Evolutionary conservation across 2,329 filamentous ascomycete genomes (phyloP), one percentile per base, ranked within the genome.

Genomic region (Lachnellula willkommii): DNA sequence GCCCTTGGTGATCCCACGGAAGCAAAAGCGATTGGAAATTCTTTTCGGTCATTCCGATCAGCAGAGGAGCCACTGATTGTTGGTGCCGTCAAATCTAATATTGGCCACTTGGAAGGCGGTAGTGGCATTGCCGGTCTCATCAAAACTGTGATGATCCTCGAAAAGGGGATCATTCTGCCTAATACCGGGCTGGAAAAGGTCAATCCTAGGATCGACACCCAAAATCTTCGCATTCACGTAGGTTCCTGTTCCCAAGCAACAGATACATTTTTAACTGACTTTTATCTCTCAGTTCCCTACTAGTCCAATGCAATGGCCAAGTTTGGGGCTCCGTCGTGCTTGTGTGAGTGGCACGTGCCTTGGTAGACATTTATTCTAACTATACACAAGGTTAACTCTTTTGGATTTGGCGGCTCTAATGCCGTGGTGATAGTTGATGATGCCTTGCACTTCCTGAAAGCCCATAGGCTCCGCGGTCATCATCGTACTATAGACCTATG

Each of bases 211-310:
- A 70, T 73, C 17, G 36, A 43, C 11, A 35, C n/a, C 24, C 40
- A 63, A 56, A 7, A 47, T 66, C 2, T 59, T 66, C 4, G 64
- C 67, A n/a, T 72, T 66, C 68, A 71, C 66, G 6, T 50, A 71
- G 14, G 46, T 54, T 12, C 9, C 28, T 32, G 3, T 32, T 11
- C 28, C 28, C 28, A 40, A 4, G 40, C 42, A 3, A 12, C 36
- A 26, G 39, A n/a, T 24, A 20, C 9, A 28, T n/a, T 5, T 15
- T 28, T 52, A 8, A 11, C 12, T 35, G 20, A 47, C 60, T 11
- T 12, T 42, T 24, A 3, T 12, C 2, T 5, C 47, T n/a, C 14
- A 59, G 54, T 52, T 62, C 39, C 58, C 58, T 24, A 35, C 47
- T 2, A 4, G 47, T 11, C 35, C 42, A 14, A 45, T 47, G 2